Evolutionary conservation across 352 stramenopile species (phyloP).

Genomic region (Globisporangium uncinulatum): DNA sequence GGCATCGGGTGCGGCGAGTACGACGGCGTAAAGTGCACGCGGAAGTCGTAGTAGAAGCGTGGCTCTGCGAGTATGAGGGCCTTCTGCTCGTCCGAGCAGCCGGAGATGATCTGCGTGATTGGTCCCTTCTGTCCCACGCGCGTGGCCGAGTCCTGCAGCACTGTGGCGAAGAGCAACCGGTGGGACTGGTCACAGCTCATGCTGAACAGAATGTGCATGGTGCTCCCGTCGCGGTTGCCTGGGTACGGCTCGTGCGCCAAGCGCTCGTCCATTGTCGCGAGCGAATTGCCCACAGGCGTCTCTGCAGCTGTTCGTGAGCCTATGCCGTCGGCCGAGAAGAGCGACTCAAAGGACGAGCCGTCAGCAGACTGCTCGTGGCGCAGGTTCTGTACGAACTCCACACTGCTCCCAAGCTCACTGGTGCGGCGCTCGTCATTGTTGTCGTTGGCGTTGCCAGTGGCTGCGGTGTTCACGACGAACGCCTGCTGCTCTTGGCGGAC

Average conservation of each 20-base stretch:
- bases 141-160: conserved; percentile 18
- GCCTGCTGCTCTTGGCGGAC: too few species aligned
- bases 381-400: too few species aligned
- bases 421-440: too few species aligned
- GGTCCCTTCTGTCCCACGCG: conserved; percentile 17
- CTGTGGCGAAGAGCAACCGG: conserved; percentile 13
- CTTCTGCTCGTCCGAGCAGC: conserved; percentile 13
- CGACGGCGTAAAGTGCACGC: conserved; percentile 18
- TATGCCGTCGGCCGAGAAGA: too few species aligned
- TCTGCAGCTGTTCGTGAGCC: too few species aligned
- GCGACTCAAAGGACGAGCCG: too few species aligned
- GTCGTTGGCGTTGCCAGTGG: conserved; percentile 6
- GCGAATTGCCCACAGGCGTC: too few species aligned
- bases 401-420: too few species aligned
- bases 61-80: conserved; percentile 8
- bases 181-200: conserved; percentile 19
- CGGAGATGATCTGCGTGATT: conserved; percentile 26
- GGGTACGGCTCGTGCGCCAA: conserved; percentile 2
- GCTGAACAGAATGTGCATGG: conserved; percentile 25
- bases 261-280: conserved; percentile 6
- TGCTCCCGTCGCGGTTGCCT: conserved; percentile 9
- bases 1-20: conserved; percentile 16
- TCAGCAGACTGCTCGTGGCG: too few species aligned
- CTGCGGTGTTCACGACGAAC: background rate
- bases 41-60: conserved; percentile 23